Conservation (phyloP, 129 eudicot genomes). For the Centrapalus pauciflorus region DNA sequence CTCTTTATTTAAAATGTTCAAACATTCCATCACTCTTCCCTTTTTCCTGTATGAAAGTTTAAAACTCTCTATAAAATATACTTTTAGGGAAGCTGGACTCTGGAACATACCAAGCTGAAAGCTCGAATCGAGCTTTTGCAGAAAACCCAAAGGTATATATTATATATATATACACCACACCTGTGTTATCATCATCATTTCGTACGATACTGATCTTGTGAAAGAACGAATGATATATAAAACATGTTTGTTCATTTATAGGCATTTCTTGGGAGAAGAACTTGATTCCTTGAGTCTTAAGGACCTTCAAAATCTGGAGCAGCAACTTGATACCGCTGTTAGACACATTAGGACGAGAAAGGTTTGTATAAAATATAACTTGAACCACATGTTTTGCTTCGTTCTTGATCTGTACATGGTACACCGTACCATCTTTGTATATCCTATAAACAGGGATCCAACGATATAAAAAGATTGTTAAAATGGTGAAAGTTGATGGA, state of each 20-base stretch:
- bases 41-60: background rate
- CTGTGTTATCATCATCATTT: background rate
- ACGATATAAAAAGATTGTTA: background rate
- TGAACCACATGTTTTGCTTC: background rate
- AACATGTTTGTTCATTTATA: background rate
- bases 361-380: conserved; percentile 39
- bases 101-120: conserved; percentile 75
- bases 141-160: conserved; percentile 56
- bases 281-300: conserved; percentile 50
- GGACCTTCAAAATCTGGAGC: conserved; percentile 76
- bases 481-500: background rate
- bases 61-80: background rate
- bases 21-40: background rate
- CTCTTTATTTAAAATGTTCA: background rate
- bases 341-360: conserved; percentile 62
- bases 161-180: background rate
- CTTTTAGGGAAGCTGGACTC: conserved; percentile 57
- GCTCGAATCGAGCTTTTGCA: conserved; percentile 73
- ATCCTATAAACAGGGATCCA: background rate
- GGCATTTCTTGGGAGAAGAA: conserved; percentile 89
- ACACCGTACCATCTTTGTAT: background rate
- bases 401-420: background rate
- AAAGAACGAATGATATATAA: background rate
- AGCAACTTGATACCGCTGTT: conserved; percentile 74
- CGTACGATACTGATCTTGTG: background rate